Evolutionary conservation across 1,284 basidiomycete genomes (phyloP).

Genomic region (Puccinia triticina): DNA sequence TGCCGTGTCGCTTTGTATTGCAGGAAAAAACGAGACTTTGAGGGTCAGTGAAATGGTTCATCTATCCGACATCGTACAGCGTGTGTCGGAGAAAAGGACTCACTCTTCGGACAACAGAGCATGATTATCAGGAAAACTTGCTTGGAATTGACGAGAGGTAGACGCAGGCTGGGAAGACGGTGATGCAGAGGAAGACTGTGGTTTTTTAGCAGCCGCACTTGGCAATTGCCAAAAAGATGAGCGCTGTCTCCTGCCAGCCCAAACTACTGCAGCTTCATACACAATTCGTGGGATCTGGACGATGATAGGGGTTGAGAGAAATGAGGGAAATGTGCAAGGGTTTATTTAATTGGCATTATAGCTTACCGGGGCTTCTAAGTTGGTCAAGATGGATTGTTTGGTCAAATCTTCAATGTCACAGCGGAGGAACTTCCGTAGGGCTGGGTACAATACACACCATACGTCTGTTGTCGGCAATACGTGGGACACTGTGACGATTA

Average conservation of each 20-base stretch:
- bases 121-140: conserved; percentile 23
- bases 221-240: conserved; percentile 47
- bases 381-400: conserved; percentile 72
- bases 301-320: conserved; percentile 2
- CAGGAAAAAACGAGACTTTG: conserved; percentile 52
- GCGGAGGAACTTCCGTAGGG: conserved; percentile 78
- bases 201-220: conserved; percentile 27
- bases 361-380: conserved; percentile 76
- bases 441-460: conserved; percentile 95
- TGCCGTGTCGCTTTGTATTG: conserved; percentile 72
- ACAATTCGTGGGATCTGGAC: conserved; percentile 74
- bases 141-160: conserved; percentile 34
- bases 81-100: not conserved
- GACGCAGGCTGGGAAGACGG: conserved; percentile 11
- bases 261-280: conserved; percentile 80
- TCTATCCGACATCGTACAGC: not conserved
- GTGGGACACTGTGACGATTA: conserved; percentile 80
- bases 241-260: conserved; percentile 70
- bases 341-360: conserved; percentile 1
- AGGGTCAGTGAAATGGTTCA: not conserved
- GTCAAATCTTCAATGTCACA: conserved; percentile 80
- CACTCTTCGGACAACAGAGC: conserved; percentile 45
- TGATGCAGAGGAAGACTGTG: conserved; percentile 24
- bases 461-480: conserved; percentile 80
- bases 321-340: conserved; percentile 12